Evolutionary conservation across 106 monocot species (phyloP).

Genomic region (Vanilla planifolia): DNA sequence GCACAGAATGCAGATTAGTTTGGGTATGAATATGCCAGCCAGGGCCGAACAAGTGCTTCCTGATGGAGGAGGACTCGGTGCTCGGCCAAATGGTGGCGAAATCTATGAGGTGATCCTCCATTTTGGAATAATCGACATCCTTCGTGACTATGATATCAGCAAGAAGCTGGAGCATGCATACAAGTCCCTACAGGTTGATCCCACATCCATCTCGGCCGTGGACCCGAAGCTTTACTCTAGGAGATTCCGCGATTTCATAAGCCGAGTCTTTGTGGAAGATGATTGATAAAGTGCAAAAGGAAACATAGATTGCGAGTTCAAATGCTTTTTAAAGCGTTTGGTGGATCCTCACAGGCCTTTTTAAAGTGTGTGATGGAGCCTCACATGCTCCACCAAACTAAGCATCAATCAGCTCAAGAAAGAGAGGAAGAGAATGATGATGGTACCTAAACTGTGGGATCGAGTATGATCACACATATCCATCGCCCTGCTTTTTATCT

Average conservation of each 20-base stretch:
- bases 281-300: no score
- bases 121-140: slow-evolving; percentile 53
- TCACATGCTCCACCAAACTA: no score
- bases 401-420: no score
- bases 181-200: slow-evolving; percentile 52
- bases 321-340: no score
- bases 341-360: no score
- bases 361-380: no score
- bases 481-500: no score
- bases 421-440: no score
- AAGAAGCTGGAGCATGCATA: slow-evolving; percentile 58
- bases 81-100: slow-evolving; percentile 16
- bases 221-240: slow-evolving; percentile 57
- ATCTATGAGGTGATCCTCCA: slow-evolving; percentile 51
- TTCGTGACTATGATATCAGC: slow-evolving; percentile 42
- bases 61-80: slow-evolving; percentile 9
- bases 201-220: slow-evolving; percentile 56
- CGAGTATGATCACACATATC: no score
- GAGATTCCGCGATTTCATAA: slow-evolving; percentile 54
- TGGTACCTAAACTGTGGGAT: no score
- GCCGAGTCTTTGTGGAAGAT: slow-evolving; percentile 41
- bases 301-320: no score
- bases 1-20: slow-evolving; percentile 47
- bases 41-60: slow-evolving; percentile 39
- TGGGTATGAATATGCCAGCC: slow-evolving; percentile 70